phyloP scores from a whole-genome alignment of 352 stramenopile species.

The Globisporangium rhizosaccharum region DNA sequence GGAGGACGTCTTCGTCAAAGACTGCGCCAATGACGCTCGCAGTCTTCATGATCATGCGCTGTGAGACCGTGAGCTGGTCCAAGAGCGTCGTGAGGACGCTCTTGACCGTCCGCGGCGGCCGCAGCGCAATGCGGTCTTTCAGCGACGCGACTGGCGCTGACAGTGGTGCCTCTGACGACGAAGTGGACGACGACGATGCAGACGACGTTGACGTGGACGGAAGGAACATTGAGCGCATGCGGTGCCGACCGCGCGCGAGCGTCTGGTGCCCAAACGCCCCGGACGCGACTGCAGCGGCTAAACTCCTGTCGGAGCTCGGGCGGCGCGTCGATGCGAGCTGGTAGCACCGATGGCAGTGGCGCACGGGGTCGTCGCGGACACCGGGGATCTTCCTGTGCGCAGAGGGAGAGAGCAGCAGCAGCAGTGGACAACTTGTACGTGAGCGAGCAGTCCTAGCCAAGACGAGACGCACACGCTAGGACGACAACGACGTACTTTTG shows the following conservation, averaged over 20 bases:
- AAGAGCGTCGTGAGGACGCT: constrained; percentile 79
- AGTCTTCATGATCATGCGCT: constrained; percentile 86
- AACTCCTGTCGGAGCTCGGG: constrained; percentile 48
- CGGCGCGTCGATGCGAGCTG: constrained; percentile 63
- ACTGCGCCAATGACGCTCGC: constrained; percentile 69
- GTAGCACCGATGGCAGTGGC: constrained; percentile 75
- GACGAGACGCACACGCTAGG: not conserved
- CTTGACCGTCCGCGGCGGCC: constrained; percentile 73
- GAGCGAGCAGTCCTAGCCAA: not conserved
- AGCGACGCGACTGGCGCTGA: constrained; percentile 25
- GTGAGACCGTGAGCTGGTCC: constrained; percentile 76
- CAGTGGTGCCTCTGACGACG: constrained; percentile 10
- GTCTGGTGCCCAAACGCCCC: constrained; percentile 21
- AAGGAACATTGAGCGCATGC: constrained; percentile 65
- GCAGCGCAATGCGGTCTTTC: constrained; percentile 64
- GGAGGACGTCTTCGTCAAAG: constrained; percentile 75
- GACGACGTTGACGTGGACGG: constrained; percentile 18
- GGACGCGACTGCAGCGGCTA: constrained; percentile 20
- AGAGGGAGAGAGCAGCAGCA: not conserved
- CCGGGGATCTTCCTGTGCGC: constrained; percentile 53
- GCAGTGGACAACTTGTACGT: not conserved
- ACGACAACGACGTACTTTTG: constrained; percentile 32
- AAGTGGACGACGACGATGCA: constrained; percentile 13
- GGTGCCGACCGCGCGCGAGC: constrained; percentile 27
- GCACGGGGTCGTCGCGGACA: constrained; percentile 48